Evolutionary conservation across 768 basidiomycete genomes (phyloP).

Genomic region (Amylocystis lapponica): DNA sequence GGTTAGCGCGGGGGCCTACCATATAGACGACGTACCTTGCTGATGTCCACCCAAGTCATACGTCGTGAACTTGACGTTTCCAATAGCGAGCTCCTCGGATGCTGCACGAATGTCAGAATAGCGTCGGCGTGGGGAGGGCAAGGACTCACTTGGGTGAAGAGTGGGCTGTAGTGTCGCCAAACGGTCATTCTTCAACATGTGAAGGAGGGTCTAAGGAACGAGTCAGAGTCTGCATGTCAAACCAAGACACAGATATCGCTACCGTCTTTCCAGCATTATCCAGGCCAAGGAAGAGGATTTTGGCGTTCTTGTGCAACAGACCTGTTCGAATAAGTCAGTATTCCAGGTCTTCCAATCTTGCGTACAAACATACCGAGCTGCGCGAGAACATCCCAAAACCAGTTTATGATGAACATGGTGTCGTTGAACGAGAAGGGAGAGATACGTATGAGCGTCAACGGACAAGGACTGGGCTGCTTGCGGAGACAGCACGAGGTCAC

Average conservation of each 20-base stretch:
- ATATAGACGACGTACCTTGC: conserved; percentile 56
- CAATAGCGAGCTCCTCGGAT: conserved; percentile 97
- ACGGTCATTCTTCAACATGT: conserved; percentile 99
- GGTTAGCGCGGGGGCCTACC: neutral
- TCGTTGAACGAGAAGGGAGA: neutral
- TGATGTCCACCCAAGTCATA: conserved; percentile 98
- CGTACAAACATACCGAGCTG: conserved; percentile 66
- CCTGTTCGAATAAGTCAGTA: conserved; percentile 38
- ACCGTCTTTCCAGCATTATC: conserved; percentile 99
- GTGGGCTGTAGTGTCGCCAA: conserved; percentile 97
- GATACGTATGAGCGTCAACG: too few species aligned
- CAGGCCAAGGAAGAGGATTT: conserved; percentile 97
- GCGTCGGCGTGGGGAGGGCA: conserved; percentile 7
- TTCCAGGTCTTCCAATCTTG: too few species aligned
- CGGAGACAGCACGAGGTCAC: too few species aligned
- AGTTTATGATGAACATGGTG: conserved; percentile 85
- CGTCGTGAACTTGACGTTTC: conserved; percentile 98
- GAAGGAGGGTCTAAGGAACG: conserved; percentile 72
- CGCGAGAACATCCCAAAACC: conserved; percentile 95
- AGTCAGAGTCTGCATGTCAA: neutral
- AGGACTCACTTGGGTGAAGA: conserved; percentile 83
- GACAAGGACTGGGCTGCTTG: too few species aligned
- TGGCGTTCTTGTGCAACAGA: conserved; percentile 95
- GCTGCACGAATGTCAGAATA: conserved; percentile 49
- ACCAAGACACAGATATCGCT: conserved; percentile 20